Conservation (phyloP, 371 early-diverging fungal genomes). For the Funneliformis caledonium region DNA sequence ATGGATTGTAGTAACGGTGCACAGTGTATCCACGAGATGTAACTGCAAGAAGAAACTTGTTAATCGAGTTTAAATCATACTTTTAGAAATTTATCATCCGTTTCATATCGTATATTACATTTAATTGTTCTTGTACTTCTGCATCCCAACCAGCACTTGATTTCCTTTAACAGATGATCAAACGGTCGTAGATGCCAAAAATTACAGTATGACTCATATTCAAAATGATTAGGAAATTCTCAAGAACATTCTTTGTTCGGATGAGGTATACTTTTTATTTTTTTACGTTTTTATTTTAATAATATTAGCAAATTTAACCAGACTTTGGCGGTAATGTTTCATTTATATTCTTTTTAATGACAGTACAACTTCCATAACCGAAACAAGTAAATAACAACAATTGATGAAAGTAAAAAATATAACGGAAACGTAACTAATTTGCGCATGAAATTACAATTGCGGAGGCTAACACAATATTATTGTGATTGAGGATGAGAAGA, state of each 20-base stretch:
- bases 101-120: conserved; percentile 40
- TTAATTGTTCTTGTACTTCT: conserved; percentile 37
- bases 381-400: background rate
- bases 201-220: conserved; percentile 32
- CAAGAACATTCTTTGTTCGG: conserved; percentile 29
- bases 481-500: conserved; percentile 33
- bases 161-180: background rate
- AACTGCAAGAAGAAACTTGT: conserved; percentile 5
- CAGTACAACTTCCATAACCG: background rate
- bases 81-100: conserved; percentile 27
- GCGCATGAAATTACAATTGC: conserved; percentile 2
- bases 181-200: background rate
- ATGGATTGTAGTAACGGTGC: background rate
- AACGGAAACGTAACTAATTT: conserved; percentile 13
- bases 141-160: background rate
- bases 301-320: background rate
- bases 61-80: background rate
- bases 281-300: background rate
- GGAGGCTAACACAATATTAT: background rate
- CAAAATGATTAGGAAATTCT: conserved; percentile 36
- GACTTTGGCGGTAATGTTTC: conserved; percentile 31
- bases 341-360: conserved; percentile 32
- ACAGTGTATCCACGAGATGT: conserved; percentile 10
- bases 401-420: conserved; percentile 20
- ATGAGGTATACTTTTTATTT: conserved; percentile 5